These are phyloP conservation scores for Corymbia calophylla DNA, from an alignment of 441 rosid species.

Conservation along the genomic window DNA sequence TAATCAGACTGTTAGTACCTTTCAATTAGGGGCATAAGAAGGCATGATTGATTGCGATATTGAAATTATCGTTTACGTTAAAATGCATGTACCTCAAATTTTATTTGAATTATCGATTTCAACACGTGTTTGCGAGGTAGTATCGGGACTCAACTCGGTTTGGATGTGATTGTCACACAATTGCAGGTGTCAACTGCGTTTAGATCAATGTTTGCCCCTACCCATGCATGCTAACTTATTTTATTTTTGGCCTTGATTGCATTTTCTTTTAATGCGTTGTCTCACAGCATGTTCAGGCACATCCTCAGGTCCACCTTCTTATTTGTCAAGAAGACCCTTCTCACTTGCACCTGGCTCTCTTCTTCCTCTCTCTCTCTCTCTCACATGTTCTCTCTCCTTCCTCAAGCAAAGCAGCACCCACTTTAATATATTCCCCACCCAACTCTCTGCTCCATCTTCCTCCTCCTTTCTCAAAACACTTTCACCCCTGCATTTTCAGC, in stretches of 20 bases:
- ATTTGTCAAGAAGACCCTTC: neutral
- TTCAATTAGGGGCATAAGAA: neutral
- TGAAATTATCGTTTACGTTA: neutral
- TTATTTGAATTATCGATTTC: neutral
- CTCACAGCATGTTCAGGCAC: neutral
- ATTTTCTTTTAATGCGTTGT: neutral
- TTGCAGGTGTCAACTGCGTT: neutral
- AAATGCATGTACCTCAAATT: neutral
- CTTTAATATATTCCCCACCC: neutral
- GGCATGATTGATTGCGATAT: fast-evolving
- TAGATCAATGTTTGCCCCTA: neutral
- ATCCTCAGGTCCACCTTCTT: neutral
- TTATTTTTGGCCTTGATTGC: neutral
- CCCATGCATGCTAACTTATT: neutral
- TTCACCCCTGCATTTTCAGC: neutral
- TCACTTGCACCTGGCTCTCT: neutral
- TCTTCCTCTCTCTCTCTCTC: neutral
- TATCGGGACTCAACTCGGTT: neutral
- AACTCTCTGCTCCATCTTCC: neutral
- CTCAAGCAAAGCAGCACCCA: neutral
- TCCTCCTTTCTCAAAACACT: neutral
- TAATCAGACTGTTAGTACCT: neutral
- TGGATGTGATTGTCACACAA: too few relatives aligned
- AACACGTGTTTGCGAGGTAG: neutral
- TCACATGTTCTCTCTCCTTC: neutral